Evolutionary conservation across 768 basidiomycete genomes (phyloP), one percentile per base, ranked within the genome.

Genomic region (Astraeus odoratus): DNA sequence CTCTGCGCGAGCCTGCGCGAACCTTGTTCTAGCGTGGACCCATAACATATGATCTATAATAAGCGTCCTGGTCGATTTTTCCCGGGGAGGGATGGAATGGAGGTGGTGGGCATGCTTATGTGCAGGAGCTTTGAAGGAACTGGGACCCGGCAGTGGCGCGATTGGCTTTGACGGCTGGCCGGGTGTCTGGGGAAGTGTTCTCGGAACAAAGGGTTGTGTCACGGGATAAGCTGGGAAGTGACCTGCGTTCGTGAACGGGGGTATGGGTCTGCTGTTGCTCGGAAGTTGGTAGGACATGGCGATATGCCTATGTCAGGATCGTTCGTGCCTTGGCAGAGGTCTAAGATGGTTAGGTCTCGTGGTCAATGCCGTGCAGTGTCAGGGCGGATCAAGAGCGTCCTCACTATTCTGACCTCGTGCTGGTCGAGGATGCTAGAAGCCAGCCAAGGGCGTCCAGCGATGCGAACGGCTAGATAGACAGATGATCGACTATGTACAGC

Each of bases 101-200:
- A 91, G 66, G 59, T 91, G 86, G 60, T 91, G 89, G 0, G 88
- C 88, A 71, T 90, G 86, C 53, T 83, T 87, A 64, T 91, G 89
- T 1, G 89, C 88, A 7, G 85, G 84, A 2, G 84, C 77, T 50
- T 72, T 76, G 67, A 83, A 85, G 3, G 37, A 39, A 15, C 37
- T 25, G 24, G 37, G 20, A 10, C 8, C 22, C 8, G 20, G 19
- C n/a, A 39, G 16, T 4, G 37, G 23, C 9, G 37, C 5, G 37
- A 24, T 39, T 25, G 37, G 37, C 37, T 25, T 39, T 13, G 63
- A 45, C 2, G 60, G 44, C 2, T 51, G 48, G 15, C 48, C 27
- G 16, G 47, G 58, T 2, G 51, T 31, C 39, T 46, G 51, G 1
- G 33, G 25, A 4, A 37, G 15, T 37, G 44, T 22, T 26, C 34